Evolutionary conservation across 1,284 basidiomycete species (phyloP).

Genomic region (Inonotus hispidus): DNA sequence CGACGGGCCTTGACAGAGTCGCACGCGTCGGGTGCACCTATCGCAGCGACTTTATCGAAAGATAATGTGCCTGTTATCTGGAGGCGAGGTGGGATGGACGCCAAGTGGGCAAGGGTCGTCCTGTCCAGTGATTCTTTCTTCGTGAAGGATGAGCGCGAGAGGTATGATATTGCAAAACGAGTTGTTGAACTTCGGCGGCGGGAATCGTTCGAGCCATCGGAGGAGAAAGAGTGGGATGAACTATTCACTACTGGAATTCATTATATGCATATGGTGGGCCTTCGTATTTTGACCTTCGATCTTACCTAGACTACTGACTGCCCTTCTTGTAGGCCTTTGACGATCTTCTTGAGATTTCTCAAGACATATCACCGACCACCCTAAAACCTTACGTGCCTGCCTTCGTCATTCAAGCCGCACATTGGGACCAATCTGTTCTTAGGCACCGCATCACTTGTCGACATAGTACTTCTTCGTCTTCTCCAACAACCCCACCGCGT

Average conservation of each 20-base stretch:
- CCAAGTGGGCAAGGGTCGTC: slow-evolving; percentile 70
- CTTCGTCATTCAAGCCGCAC: slow-evolving; percentile 64
- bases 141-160: slow-evolving; percentile 70
- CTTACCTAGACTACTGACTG: not conserved
- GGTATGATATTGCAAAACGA: slow-evolving; percentile 74
- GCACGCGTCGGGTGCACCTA: slow-evolving; percentile 19
- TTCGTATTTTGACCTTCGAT: not conserved
- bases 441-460: slow-evolving; percentile 50
- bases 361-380: slow-evolving; percentile 68
- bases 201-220: slow-evolving; percentile 39
- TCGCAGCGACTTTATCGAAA: not conserved
- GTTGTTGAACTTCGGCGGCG: slow-evolving; percentile 71
- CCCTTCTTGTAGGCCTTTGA: slow-evolving; percentile 53
- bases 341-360: slow-evolving; percentile 68
- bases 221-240: slow-evolving; percentile 61
- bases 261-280: slow-evolving; percentile 78
- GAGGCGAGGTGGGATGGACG: slow-evolving; percentile 57
- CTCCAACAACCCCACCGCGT: slow-evolving; percentile 29
- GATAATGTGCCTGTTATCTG: slow-evolving; percentile 49
- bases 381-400: slow-evolving; percentile 66
- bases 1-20: slow-evolving; percentile 20
- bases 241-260: slow-evolving; percentile 81
- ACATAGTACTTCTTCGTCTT: slow-evolving; percentile 22
- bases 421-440: slow-evolving; percentile 69
- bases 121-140: slow-evolving; percentile 80